phyloP scores from a whole-genome alignment of 2,329 filamentous ascomycete genomes.

The Hypoxylon sp. region DNA sequence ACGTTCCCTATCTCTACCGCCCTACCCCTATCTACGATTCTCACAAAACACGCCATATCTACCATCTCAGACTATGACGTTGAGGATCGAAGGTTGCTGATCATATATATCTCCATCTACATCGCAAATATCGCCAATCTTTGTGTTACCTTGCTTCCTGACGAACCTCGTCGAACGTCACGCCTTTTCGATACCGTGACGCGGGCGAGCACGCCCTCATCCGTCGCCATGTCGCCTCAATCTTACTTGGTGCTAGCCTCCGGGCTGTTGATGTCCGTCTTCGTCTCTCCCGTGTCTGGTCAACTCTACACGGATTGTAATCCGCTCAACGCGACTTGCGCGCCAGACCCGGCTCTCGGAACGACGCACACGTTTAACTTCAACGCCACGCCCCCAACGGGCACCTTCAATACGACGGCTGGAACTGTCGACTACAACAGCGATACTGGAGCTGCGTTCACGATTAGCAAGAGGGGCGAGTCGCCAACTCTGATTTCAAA shows the following conservation, averaged over 20 bases:
- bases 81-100: too few relatives aligned
- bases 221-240: conserved; percentile 26
- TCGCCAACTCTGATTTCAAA: conserved; percentile 80
- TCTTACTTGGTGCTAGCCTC: conserved; percentile 44
- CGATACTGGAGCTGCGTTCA: conserved; percentile 73
- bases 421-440: conserved; percentile 69
- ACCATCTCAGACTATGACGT: conserved; percentile 24
- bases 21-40: neutral
- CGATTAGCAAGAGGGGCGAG: conserved; percentile 72
- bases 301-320: conserved; percentile 84
- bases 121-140: too few relatives aligned
- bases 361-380: conserved; percentile 69
- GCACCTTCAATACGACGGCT: conserved; percentile 73
- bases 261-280: conserved; percentile 51
- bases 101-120: too few relatives aligned
- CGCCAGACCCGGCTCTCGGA: conserved; percentile 74
- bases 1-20: conserved; percentile 2
- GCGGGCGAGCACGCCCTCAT: conserved; percentile 1
- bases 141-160: too few relatives aligned
- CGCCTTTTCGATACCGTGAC: neutral
- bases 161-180: neutral
- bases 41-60: neutral
- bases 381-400: conserved; percentile 65
- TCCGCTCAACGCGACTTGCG: conserved; percentile 75
- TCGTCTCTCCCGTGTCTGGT: conserved; percentile 61